phyloP scores from a whole-genome alignment of 192 early-diverging fungal species.

The Backusella australiensis region DNA sequence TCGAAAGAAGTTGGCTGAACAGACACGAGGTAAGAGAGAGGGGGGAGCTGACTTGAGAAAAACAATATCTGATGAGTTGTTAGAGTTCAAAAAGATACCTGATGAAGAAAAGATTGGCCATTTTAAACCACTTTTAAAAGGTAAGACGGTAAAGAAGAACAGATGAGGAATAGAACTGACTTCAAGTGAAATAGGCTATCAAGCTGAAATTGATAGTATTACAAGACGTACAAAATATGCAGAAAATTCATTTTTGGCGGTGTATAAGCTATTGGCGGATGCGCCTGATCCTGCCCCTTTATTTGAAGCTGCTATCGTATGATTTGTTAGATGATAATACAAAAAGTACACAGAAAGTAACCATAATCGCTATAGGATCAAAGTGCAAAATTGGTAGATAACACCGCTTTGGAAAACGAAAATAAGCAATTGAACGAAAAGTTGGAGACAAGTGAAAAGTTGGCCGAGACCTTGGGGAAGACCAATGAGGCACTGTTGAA shows the following conservation, averaged over 20 bases:
- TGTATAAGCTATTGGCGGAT: slow-evolving; percentile 79
- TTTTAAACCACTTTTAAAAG: slow-evolving; percentile 75
- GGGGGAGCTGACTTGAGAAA: not conserved
- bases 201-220: slow-evolving; percentile 88
- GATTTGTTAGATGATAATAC: not conserved
- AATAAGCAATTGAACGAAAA: slow-evolving; percentile 57
- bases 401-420: slow-evolving; percentile 47
- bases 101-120: slow-evolving; percentile 78
- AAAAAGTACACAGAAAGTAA: not conserved
- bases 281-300: slow-evolving; percentile 83
- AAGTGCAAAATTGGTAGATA: slow-evolving; percentile 44
- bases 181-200: slow-evolving; percentile 58
- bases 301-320: slow-evolving; percentile 56
- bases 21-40: slow-evolving; percentile 78
- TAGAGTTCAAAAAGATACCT: slow-evolving; percentile 77
- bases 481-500: slow-evolving; percentile 49
- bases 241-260: slow-evolving; percentile 74
- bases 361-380: slow-evolving; percentile 40
- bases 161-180: not conserved
- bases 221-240: slow-evolving; percentile 83
- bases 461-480: slow-evolving; percentile 47
- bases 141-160: slow-evolving; percentile 24
- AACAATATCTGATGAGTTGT: not conserved
- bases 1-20: slow-evolving; percentile 82
- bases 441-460: slow-evolving; percentile 41